Percentiles rank a stretch among this genome's conserved stretches.
Evolutionary conservation across 495 filamentous ascomycete species (phyloP).

Genomic region (Tuber brumale): DNA sequence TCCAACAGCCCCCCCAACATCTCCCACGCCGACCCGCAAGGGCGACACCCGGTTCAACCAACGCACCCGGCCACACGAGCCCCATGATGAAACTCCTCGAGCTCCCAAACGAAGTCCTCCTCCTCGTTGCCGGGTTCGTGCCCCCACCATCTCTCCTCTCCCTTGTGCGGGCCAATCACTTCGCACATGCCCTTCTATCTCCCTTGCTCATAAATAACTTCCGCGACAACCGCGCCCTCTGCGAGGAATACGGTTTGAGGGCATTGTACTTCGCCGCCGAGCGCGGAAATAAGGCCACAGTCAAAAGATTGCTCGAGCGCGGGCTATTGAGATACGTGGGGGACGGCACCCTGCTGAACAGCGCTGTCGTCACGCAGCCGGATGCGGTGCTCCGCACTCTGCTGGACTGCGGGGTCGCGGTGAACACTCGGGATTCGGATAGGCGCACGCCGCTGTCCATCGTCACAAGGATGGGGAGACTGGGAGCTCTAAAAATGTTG

Average conservation of each 20-base stretch:
- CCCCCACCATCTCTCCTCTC: background rate
- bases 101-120: conserved; percentile 3
- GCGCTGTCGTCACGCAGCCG: background rate
- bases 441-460: background rate
- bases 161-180: background rate
- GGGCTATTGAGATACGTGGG: background rate
- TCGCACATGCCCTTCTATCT: background rate
- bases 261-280: background rate
- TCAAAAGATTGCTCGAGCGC: background rate
- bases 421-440: conserved; percentile 1
- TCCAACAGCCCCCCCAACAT: background rate
- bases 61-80: background rate
- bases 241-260: background rate
- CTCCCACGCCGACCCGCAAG: background rate
- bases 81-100: background rate
- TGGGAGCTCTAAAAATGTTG: background rate
- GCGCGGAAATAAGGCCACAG: background rate
- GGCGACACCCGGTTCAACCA: background rate
- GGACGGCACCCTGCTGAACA: background rate
- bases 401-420: background rate
- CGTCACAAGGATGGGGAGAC: background rate
- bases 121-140: background rate
- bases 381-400: background rate
- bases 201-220: conserved; percentile 3
- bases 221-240: background rate